Conservation (phyloP, 768 basidiomycete species). For the Solioccasus polychromus region DNA sequence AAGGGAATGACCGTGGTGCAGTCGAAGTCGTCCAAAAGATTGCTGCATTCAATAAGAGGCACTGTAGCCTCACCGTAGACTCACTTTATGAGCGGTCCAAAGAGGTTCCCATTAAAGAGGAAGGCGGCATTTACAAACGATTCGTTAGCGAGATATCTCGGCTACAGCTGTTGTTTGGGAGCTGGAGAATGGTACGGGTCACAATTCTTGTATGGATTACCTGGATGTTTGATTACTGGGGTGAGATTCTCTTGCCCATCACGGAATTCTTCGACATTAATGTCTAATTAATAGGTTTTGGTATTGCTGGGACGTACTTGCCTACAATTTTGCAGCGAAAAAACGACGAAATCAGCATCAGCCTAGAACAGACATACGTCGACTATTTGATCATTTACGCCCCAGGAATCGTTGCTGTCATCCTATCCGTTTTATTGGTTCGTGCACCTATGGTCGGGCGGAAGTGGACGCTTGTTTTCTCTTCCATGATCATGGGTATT, state of each 20-base stretch:
- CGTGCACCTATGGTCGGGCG: neutral
- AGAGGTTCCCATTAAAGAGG: neutral
- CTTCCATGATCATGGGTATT: neutral
- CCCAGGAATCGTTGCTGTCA: neutral
- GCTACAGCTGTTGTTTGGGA: slow-evolving; percentile 13
- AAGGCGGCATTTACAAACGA: neutral
- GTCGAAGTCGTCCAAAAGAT: slow-evolving; percentile 16
- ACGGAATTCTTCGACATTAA: neutral
- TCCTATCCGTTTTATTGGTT: neutral
- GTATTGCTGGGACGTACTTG: neutral
- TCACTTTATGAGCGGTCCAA: slow-evolving; percentile 7
- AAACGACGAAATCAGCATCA: neutral
- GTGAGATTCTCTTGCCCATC: neutral
- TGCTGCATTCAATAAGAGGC: slow-evolving; percentile 8
- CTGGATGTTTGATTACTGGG: slow-evolving; percentile 11
- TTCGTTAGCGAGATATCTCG: slow-evolving; percentile 6
- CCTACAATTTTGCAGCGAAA: neutral
- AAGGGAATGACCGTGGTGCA: slow-evolving; percentile 11
- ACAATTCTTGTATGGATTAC: slow-evolving; percentile 10
- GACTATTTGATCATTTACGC: neutral
- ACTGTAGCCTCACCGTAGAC: slow-evolving; percentile 14
- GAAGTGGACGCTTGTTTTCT: neutral
- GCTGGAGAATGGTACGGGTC: slow-evolving; percentile 10
- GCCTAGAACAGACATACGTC: neutral
- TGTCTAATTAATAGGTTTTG: neutral